phyloP scores from a whole-genome alignment of 2,329 filamentous ascomycete genomes.

The Aschersonia sp. region DNA sequence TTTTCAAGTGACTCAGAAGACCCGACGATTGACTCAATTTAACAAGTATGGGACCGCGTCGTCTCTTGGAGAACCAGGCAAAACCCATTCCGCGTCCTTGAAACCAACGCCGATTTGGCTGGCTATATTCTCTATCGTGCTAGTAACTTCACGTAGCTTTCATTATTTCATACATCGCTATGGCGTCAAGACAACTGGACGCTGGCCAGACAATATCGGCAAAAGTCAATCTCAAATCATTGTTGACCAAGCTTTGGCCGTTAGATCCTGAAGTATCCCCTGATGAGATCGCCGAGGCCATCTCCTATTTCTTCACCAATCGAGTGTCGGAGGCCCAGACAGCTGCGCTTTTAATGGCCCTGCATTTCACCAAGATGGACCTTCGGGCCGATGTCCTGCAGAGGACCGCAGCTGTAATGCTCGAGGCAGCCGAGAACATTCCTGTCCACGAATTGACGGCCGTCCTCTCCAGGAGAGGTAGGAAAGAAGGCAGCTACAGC shows the following conservation, averaged over 20 bases:
- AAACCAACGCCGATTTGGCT: too few relatives aligned
- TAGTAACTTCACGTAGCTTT: too few relatives aligned
- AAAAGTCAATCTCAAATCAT: constrained; percentile 47
- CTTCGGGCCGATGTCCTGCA: constrained; percentile 73
- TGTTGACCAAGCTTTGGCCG: constrained; percentile 61
- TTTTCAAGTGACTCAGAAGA: background rate
- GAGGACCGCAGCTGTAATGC: constrained; percentile 72
- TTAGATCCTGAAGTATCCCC: constrained; percentile 44
- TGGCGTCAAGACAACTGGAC: constrained; percentile 15
- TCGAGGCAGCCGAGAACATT: constrained; percentile 59
- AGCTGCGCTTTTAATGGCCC: constrained; percentile 71
- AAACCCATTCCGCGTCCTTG: too few relatives aligned
- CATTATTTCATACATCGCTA: constrained; percentile 4
- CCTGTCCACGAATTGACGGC: constrained; percentile 47
- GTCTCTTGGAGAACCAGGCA: background rate
- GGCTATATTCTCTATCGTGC: too few relatives aligned
- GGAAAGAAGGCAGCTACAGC: constrained; percentile 56
- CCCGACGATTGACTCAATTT: background rate
- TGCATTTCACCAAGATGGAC: constrained; percentile 85
- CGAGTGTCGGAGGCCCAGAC: constrained; percentile 78
- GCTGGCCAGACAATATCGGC: constrained; percentile 6
- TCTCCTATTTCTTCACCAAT: constrained; percentile 85
- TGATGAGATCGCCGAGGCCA: constrained; percentile 74
- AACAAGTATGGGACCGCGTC: background rate
- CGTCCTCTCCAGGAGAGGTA: constrained; percentile 44